phyloP scores from a whole-genome alignment of 345 rosid species.

The Eucalyptus viminalis region DNA sequence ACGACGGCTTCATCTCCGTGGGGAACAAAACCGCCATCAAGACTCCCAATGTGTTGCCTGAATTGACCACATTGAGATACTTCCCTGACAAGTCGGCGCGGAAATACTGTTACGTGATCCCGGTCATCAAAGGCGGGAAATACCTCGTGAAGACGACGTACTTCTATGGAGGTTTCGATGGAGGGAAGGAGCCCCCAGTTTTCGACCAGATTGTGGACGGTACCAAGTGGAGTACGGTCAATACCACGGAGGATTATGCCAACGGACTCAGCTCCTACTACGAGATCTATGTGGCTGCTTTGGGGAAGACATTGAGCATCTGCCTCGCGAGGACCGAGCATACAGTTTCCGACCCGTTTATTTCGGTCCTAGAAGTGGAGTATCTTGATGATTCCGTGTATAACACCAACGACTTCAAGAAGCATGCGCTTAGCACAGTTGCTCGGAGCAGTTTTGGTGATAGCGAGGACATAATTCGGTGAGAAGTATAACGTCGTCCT shows the following conservation, averaged over 20 bases:
- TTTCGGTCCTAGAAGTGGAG: slow-evolving; percentile 58
- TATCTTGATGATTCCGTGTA: slow-evolving; percentile 54
- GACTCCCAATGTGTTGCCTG: slow-evolving; percentile 29
- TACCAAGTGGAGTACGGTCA: slow-evolving; percentile 67
- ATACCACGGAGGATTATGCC: slow-evolving; percentile 68
- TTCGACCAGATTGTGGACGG: slow-evolving; percentile 78
- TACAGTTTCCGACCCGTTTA: slow-evolving; percentile 58
- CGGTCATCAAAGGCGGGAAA: slow-evolving; percentile 43
- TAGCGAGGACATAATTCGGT: slow-evolving; percentile 37
- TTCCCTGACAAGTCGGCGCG: slow-evolving; percentile 48
- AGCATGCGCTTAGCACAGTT: slow-evolving; percentile 41
- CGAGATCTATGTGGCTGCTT: slow-evolving; percentile 46
- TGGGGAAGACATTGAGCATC: slow-evolving; percentile 35
- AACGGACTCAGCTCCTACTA: slow-evolving; percentile 56
- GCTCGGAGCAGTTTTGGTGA: slow-evolving; percentile 53
- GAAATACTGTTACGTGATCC: slow-evolving; percentile 59
- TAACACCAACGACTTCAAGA: slow-evolving; percentile 42
- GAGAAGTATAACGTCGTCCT: not conserved
- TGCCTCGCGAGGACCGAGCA: slow-evolving; percentile 63
- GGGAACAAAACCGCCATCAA: slow-evolving; percentile 48
- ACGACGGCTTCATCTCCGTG: slow-evolving; percentile 40
- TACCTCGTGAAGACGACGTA: slow-evolving; percentile 63
- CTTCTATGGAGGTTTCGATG: slow-evolving; percentile 72
- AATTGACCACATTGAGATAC: slow-evolving; percentile 51
- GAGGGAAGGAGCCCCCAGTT: slow-evolving; percentile 66